A percentile compares a stretch with the other conserved stretches of the same genome.
Conservation (phyloP, 2,329 filamentous ascomycete species). For the Hymenoscyphus fructigenus region DNA sequence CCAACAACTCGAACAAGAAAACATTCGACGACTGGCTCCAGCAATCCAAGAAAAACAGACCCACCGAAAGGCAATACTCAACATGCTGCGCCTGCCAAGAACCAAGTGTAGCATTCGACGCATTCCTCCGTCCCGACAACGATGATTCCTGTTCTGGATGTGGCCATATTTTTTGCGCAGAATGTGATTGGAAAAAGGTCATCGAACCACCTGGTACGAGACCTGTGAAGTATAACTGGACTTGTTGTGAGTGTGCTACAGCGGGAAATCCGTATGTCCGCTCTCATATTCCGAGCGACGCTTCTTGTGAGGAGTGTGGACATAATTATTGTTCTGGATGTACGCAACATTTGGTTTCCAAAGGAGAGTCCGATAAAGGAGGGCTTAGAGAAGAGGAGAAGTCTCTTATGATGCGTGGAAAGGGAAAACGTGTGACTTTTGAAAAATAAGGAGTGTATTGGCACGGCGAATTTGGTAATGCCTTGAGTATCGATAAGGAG, state of each 20-base stretch:
- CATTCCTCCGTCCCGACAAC: background rate
- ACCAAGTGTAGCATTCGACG: background rate
- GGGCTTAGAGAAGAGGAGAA: background rate
- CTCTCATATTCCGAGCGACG: background rate
- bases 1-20: background rate
- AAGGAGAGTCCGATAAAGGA: background rate
- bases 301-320: background rate
- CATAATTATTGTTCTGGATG: background rate
- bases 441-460: background rate
- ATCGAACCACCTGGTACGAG: background rate
- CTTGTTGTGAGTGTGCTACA: background rate
- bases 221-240: background rate
- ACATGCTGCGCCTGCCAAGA: background rate
- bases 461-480: background rate
- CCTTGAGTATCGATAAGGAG: background rate
- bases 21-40: background rate
- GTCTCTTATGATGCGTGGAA: background rate
- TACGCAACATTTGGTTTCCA: too few relatives aligned
- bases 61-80: background rate
- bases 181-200: background rate
- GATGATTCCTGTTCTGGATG: background rate
- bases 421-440: background rate
- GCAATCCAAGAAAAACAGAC: background rate
- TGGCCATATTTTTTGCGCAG: background rate
- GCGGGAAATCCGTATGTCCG: background rate